Evolutionary conservation across 148 eudicot genomes (phyloP).

Genomic region (Fagopyrum esculentum): DNA sequence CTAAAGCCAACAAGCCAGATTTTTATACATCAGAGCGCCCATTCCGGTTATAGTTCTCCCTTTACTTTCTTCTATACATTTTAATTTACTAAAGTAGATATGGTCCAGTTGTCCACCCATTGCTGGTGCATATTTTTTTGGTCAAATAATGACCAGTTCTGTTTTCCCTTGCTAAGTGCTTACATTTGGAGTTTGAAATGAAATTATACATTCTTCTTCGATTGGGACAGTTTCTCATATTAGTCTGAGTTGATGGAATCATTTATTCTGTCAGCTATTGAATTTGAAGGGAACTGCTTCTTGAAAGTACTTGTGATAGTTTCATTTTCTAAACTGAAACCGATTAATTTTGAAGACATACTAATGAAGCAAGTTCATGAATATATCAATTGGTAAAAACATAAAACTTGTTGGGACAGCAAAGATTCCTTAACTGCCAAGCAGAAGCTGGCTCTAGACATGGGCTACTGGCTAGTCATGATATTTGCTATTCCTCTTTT

Average conservation of each 20-base stretch:
- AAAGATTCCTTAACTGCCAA: not conserved
- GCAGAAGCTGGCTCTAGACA: not conserved
- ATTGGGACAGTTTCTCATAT: not conserved
- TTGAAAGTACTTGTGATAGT: not conserved
- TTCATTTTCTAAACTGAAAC: not conserved
- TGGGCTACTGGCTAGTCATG: not conserved
- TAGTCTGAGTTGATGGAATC: not conserved
- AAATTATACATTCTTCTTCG: not conserved
- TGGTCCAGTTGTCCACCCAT: not conserved
- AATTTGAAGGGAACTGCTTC: not conserved
- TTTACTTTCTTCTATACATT: not conserved
- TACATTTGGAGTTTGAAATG: not conserved
- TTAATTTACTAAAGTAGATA: not conserved
- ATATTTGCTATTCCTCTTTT: not conserved
- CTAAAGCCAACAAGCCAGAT: slow-evolving; percentile 96
- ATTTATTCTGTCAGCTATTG: not conserved
- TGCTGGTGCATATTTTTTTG: not conserved
- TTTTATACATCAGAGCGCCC: slow-evolving; percentile 96
- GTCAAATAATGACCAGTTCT: not conserved
- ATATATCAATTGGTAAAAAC: not conserved
- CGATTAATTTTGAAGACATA: not conserved
- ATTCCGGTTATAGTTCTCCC: slow-evolving; percentile 50
- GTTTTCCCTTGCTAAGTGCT: not conserved
- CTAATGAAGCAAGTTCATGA: not conserved
- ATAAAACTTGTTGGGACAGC: not conserved